A percentile compares a stretch with the other conserved stretches of the same genome.
Evolutionary conservation across 2,329 filamentous ascomycete species (phyloP).

Genomic region (Xylaria arbuscula): DNA sequence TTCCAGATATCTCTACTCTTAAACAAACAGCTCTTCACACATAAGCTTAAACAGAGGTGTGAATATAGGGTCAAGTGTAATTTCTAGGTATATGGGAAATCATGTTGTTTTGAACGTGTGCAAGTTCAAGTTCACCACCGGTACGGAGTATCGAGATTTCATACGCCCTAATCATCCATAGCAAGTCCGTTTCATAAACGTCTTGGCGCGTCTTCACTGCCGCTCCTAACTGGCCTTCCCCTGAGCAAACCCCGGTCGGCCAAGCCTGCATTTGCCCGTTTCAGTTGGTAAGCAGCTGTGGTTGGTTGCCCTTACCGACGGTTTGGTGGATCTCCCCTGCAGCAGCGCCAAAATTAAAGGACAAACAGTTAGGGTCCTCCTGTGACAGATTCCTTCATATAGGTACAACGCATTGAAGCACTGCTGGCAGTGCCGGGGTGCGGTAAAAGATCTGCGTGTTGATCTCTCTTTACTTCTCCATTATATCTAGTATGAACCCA

Average conservation of each 20-base stretch:
- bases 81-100: too few species aligned
- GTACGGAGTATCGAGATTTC: too few species aligned
- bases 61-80: too few species aligned
- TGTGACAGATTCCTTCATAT: constrained; percentile 29
- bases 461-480: constrained; percentile 17
- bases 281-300: constrained; percentile 15
- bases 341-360: constrained; percentile 31
- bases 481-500: neutral
- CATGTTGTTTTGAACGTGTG: too few species aligned
- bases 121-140: too few species aligned
- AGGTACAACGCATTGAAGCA: constrained; percentile 13
- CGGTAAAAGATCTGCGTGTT: constrained; percentile 11
- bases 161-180: constrained; percentile 7
- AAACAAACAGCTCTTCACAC: too few species aligned
- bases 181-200: constrained; percentile 29
- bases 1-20: too few species aligned
- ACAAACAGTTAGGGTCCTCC: constrained; percentile 21
- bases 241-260: constrained; percentile 20
- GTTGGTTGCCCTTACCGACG: constrained; percentile 16
- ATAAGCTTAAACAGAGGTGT: too few species aligned
- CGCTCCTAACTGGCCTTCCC: neutral
- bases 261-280: constrained; percentile 26
- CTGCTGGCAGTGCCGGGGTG: constrained; percentile 7
- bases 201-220: constrained; percentile 25
- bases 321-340: constrained; percentile 9